These are phyloP conservation scores for Elsinoe necatrix DNA, from an alignment of 2,329 filamentous ascomycete genomes.

Conservation along the genomic window DNA sequence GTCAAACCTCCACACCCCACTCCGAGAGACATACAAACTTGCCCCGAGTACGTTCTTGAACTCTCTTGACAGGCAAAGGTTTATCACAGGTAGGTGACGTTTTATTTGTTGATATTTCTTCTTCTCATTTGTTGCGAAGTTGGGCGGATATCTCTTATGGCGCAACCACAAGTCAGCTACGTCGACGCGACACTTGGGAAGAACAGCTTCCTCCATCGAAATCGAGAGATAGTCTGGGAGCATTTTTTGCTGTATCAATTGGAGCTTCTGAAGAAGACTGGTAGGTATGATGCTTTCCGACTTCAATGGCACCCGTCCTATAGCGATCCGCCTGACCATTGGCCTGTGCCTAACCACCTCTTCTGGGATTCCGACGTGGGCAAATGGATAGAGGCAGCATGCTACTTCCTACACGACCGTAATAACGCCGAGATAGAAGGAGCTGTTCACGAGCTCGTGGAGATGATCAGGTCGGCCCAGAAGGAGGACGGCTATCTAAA, in stretches of 20 bases:
- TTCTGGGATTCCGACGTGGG: constrained; percentile 50
- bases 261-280: constrained; percentile 45
- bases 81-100: not conserved
- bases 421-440: constrained; percentile 38
- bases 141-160: constrained; percentile 21
- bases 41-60: not conserved
- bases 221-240: constrained; percentile 36
- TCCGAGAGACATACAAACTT: not conserved
- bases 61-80: not conserved
- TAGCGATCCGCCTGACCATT: constrained; percentile 40
- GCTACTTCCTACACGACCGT: constrained; percentile 44
- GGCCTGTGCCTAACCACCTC: constrained; percentile 50
- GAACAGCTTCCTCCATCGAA: constrained; percentile 29
- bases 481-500: constrained; percentile 55
- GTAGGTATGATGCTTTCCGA: constrained; percentile 48
- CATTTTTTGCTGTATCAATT: constrained; percentile 46
- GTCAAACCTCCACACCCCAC: not conserved
- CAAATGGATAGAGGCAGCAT: constrained; percentile 57
- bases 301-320: constrained; percentile 50
- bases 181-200: constrained; percentile 27
- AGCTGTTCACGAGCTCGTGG: constrained; percentile 49
- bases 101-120: not conserved
- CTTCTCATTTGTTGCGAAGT: not conserved
- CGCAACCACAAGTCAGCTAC: constrained; percentile 38
- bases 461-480: constrained; percentile 50